Base-by-base conservation (phyloP, 768 basidiomycete genomes). In the Mycena leptocephala region DNA sequence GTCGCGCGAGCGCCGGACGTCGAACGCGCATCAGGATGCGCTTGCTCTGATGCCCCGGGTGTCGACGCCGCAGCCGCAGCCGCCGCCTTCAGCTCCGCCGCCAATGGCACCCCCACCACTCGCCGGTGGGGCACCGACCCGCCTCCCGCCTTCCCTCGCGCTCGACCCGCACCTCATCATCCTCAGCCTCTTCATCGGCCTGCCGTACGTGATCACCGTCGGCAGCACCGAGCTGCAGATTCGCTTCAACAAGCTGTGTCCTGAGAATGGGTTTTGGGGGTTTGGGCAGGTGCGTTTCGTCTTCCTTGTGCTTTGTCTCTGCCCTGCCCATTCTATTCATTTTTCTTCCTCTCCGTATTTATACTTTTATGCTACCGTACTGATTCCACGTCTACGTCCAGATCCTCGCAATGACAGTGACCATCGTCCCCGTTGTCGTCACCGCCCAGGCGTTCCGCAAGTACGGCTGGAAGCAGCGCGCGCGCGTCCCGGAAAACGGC, bases 221-320 rank as follows among this genome's bases (percentile, higher is more conserved):
- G 64, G 22, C 26, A 61, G 58, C 61, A 81, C 76, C 22, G 82
- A 82, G 78, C 66, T 80, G 13, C 76, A 81, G 68, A 56, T 79
- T 35, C n/a, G n/a, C 26, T 70, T 71, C 24, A 82, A 81, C 41
- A 30, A 8, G n/a, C 62, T 76, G n/a, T 77, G 69, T 30, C 32
- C 33, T 4, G 76, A 72, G 16, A 67, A 70, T 30, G 51, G 64
- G 20, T 66, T 75, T 30, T 83, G 82, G 82, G 81, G 81, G 16
- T 83, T 83, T 39, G 82, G 82, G 16, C 82, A 83, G 80, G 82
- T 83, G 22, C 6, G 43, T 46, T 20, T 43, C 18, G 9, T n/a
- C 41, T 43, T 43, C 16, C 18, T 5, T 41, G 39, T 10, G 18
- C 22, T 46, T 20, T 20, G 16, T 46, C 43, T 20, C 18, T n/a